phyloP scores from a whole-genome alignment of 179 eudicot species.

The Silene noctiflora region DNA sequence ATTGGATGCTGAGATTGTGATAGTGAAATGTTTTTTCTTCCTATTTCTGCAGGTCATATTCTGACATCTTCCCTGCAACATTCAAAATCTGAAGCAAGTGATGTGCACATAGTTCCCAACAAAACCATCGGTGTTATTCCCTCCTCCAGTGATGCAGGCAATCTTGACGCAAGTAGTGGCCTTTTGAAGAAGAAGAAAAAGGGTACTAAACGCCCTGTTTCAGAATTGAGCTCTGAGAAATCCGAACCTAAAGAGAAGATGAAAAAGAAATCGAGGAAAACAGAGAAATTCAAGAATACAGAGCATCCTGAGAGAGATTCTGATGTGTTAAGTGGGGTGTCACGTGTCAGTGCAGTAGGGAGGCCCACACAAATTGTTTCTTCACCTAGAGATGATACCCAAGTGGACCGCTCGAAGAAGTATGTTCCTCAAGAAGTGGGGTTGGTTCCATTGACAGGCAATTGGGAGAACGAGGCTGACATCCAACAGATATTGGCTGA shows the following conservation, averaged over 20 bases:
- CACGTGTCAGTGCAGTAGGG: constrained; percentile 21
- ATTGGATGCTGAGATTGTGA: constrained; percentile 3
- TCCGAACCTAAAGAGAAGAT: constrained; percentile 34
- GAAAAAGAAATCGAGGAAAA: constrained; percentile 35
- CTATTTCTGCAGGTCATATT: constrained; percentile 27
- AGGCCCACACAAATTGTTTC: constrained; percentile 18
- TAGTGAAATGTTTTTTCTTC: constrained; percentile 11
- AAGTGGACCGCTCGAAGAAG: constrained; percentile 12
- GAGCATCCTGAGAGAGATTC: constrained; percentile 26
- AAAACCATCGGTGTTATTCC: constrained; percentile 6
- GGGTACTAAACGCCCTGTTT: constrained; percentile 43
- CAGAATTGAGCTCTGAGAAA: constrained; percentile 38
- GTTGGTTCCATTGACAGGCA: constrained; percentile 7
- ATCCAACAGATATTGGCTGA: constrained; percentile 51
- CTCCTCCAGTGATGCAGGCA: constrained; percentile 21
- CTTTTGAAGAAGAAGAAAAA: constrained; percentile 46
- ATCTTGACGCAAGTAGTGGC: constrained; percentile 11
- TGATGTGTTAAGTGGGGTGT: constrained; percentile 22
- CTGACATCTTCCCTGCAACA: constrained; percentile 7
- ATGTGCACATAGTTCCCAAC: constrained; percentile 18
- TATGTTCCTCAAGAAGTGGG: constrained; percentile 19
- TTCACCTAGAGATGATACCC: constrained; percentile 26
- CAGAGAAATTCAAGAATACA: constrained; percentile 20
- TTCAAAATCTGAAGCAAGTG: constrained; percentile 10
- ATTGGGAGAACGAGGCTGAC: constrained; percentile 30